phyloP scores from a whole-genome alignment of 164 flowering plant genomes.

The Malania oleifera region DNA sequence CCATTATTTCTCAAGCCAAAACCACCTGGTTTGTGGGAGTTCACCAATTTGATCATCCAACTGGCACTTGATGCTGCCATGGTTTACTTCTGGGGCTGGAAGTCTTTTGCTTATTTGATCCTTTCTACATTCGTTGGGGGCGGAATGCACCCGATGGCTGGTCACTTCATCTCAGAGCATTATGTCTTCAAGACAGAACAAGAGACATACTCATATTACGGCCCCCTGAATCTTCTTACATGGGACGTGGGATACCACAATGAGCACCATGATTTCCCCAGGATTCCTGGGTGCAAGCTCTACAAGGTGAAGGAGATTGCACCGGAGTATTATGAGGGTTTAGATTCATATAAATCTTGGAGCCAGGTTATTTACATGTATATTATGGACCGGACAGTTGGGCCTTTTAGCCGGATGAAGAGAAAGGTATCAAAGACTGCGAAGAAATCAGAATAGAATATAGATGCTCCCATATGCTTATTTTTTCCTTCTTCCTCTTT shows the following conservation, averaged over 20 bases:
- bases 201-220: conserved; percentile 93
- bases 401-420: conserved; percentile 95
- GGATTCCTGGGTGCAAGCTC: conserved; percentile 86
- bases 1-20: conserved; percentile 93
- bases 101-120: conserved; percentile 68
- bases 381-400: conserved; percentile 69
- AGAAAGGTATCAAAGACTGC: conserved; percentile 38
- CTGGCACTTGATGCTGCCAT: conserved; percentile 55
- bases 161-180: conserved; percentile 93
- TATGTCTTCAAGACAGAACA: conserved; percentile 81
- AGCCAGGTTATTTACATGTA: conserved; percentile 96
- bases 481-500: too few relatives aligned
- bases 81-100: conserved; percentile 80
- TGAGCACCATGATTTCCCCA: conserved; percentile 98
- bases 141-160: conserved; percentile 99
- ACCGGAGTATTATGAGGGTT: conserved; percentile 68
- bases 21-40: conserved; percentile 95
- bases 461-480: too few relatives aligned
- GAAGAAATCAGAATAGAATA: conserved; percentile 63
- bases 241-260: conserved; percentile 96
- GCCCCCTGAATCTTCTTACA: conserved; percentile 83
- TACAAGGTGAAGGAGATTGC: conserved; percentile 93
- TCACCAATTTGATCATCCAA: conserved; percentile 61
- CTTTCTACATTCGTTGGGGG: conserved; percentile 95
- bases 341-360: conserved; percentile 78